A percentile compares a stretch with the other conserved stretches of the same genome.
Conservation (phyloP, 805 yeast genomes). For the Saccharomycopsis malanga region DNA sequence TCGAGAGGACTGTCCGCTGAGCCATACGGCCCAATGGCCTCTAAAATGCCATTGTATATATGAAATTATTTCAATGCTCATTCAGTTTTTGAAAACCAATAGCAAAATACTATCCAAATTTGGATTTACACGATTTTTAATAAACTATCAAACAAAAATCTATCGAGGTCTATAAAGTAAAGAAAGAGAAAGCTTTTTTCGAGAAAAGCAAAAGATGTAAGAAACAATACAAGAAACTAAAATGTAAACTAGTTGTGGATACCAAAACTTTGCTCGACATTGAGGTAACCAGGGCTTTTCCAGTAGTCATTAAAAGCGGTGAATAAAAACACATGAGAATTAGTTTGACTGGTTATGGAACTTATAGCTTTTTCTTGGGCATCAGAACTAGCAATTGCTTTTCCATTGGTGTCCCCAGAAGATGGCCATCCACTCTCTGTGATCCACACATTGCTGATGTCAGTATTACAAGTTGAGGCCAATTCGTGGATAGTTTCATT, state of each 20-base stretch:
- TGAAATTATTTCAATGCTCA: too few relatives aligned
- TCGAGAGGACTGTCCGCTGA: too few relatives aligned
- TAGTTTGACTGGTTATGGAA: constrained; percentile 40
- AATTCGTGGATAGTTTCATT: constrained; percentile 37
- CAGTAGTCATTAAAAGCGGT: constrained; percentile 58
- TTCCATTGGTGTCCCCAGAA: constrained; percentile 45
- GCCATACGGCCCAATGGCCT: too few relatives aligned
- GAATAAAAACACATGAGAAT: constrained; percentile 47
- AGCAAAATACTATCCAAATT: too few relatives aligned
- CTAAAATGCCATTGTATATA: too few relatives aligned
- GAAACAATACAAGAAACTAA: too few relatives aligned
- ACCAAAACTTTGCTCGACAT: constrained; percentile 69
- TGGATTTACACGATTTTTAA: too few relatives aligned
- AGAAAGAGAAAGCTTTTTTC: too few relatives aligned
- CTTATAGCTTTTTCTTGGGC: constrained; percentile 48
- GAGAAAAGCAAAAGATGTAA: neutral
- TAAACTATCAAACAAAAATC: too few relatives aligned
- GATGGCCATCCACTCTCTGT: constrained; percentile 66
- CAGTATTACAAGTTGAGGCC: constrained; percentile 41
- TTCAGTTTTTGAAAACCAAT: too few relatives aligned
- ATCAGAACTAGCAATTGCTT: constrained; percentile 45
- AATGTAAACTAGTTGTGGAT: constrained; percentile 29
- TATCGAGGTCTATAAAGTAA: too few relatives aligned
- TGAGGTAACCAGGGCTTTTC: constrained; percentile 51
- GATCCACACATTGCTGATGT: constrained; percentile 33